Evolutionary conservation across 1,284 basidiomycete species (phyloP).

Genomic region (Ustilago nuda): DNA sequence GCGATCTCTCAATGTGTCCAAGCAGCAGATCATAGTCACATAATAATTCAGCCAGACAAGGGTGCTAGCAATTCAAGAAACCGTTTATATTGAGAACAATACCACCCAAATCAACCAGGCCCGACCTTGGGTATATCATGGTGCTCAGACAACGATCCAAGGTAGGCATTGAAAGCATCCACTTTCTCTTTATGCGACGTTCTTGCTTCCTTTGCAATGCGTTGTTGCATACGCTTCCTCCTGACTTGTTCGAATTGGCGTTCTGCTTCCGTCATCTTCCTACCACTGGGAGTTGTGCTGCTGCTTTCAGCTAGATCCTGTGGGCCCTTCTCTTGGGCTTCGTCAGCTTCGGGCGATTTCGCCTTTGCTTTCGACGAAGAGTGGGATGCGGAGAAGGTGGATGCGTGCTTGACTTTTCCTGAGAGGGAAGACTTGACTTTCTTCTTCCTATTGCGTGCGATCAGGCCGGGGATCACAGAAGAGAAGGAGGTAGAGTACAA

Average conservation of each 20-base stretch:
- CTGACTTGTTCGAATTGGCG: conserved; percentile 87
- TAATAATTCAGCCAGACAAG: neutral
- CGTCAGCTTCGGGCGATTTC: neutral
- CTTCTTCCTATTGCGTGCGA: conserved; percentile 45
- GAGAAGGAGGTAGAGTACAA: neutral
- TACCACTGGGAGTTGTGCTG: conserved; percentile 65
- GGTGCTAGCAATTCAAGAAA: neutral
- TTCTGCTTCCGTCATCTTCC: conserved; percentile 87
- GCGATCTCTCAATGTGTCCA: too few species aligned
- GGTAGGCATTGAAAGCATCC: conserved; percentile 82
- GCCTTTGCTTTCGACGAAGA: conserved; percentile 22
- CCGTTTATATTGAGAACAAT: neutral
- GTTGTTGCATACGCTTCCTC: conserved; percentile 80
- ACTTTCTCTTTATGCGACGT: conserved; percentile 97
- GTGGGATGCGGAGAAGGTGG: conserved; percentile 12
- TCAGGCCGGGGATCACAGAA: too few species aligned
- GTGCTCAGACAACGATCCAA: conserved; percentile 89
- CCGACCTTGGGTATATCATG: conserved; percentile 89
- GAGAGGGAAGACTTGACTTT: conserved; percentile 54
- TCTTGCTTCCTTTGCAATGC: conserved; percentile 81
- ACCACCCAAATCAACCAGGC: conserved; percentile 27
- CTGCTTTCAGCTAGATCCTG: conserved; percentile 53
- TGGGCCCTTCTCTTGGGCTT: neutral
- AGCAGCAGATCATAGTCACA: neutral
- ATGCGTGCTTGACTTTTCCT: conserved; percentile 22